These are phyloP conservation scores for Lentinula lateritia DNA, from an alignment of 768 basidiomycete species.

Conservation along the genomic window DNA sequence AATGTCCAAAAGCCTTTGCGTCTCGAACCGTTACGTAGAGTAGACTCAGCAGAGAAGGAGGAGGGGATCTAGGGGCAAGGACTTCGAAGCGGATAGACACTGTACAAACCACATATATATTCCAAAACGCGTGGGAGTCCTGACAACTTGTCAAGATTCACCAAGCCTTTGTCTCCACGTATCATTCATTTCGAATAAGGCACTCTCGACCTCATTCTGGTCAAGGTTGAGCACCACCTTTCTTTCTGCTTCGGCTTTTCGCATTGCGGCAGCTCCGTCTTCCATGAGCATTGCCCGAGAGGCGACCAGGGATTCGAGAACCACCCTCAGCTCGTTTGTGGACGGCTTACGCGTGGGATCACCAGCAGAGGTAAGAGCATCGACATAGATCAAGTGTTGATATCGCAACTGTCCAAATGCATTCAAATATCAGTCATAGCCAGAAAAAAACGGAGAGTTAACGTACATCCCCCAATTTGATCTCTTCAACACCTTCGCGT, in stretches of 20 bases:
- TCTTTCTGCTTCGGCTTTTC: constrained; percentile 61
- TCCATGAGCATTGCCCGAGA: constrained; percentile 76
- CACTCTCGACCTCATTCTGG: constrained; percentile 77
- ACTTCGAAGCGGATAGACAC: no score
- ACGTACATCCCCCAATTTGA: constrained; percentile 77
- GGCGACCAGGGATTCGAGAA: constrained; percentile 72
- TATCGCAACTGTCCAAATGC: constrained; percentile 48
- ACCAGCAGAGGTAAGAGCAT: constrained; percentile 52
- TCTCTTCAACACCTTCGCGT: constrained; percentile 81
- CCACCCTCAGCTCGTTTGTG: constrained; percentile 54
- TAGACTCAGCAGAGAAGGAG: not conserved
- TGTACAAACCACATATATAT: not conserved
- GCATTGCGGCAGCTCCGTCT: constrained; percentile 44
- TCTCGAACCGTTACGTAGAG: not conserved
- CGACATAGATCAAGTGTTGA: constrained; percentile 70
- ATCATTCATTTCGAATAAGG: constrained; percentile 52
- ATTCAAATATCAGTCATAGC: not conserved
- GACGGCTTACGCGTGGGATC: constrained; percentile 57
- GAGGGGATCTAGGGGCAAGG: no score
- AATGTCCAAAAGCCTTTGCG: not conserved
- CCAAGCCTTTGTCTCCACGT: not conserved
- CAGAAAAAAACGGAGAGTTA: not conserved
- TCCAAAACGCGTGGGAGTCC: not conserved
- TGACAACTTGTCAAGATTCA: not conserved
- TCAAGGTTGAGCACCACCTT: constrained; percentile 81